phyloP scores from a whole-genome alignment of 805 yeast genomes.

The Kodamaea jinghongensis region DNA sequence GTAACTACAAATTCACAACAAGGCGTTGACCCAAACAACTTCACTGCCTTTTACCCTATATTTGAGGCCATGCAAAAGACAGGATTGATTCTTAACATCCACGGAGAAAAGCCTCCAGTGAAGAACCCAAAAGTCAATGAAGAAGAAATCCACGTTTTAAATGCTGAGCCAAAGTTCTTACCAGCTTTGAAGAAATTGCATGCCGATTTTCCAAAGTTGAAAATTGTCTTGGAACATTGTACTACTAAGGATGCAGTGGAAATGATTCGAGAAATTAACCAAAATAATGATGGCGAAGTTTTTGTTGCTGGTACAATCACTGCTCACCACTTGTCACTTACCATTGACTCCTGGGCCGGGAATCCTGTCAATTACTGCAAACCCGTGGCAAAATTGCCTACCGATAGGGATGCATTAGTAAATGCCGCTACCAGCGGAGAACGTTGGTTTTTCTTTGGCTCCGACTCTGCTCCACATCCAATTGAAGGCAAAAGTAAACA shows the following conservation, averaged over 20 bases:
- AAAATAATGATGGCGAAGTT: conserved; percentile 29
- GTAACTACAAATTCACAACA: conserved; percentile 94
- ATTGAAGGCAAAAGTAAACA: conserved; percentile 71
- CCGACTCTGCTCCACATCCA: conserved; percentile 98
- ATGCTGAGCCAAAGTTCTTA: conserved; percentile 89
- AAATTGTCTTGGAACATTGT: conserved; percentile 91
- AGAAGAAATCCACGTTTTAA: conserved; percentile 80
- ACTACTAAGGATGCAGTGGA: conserved; percentile 88
- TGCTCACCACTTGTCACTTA: conserved; percentile 88
- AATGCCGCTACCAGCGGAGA: conserved; percentile 89
- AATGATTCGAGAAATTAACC: conserved; percentile 66
- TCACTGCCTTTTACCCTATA: conserved; percentile 82
- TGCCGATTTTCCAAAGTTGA: conserved; percentile 76
- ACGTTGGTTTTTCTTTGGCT: conserved; percentile 92
- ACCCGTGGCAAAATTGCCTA: conserved; percentile 94
- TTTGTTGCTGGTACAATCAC: conserved; percentile 90
- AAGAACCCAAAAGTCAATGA: conserved; percentile 47
- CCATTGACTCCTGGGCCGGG: conserved; percentile 96
- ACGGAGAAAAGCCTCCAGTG: conserved; percentile 85
- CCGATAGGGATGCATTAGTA: conserved; percentile 75
- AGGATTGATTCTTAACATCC: conserved; percentile 77
- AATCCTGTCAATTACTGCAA: conserved; percentile 93
- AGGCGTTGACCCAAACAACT: conserved; percentile 93
- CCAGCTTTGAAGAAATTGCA: conserved; percentile 85
- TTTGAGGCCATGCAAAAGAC: conserved; percentile 85